Evolutionary conservation across 2,329 filamentous ascomycete genomes (phyloP).

Genomic region (Calonectria naviculata): DNA sequence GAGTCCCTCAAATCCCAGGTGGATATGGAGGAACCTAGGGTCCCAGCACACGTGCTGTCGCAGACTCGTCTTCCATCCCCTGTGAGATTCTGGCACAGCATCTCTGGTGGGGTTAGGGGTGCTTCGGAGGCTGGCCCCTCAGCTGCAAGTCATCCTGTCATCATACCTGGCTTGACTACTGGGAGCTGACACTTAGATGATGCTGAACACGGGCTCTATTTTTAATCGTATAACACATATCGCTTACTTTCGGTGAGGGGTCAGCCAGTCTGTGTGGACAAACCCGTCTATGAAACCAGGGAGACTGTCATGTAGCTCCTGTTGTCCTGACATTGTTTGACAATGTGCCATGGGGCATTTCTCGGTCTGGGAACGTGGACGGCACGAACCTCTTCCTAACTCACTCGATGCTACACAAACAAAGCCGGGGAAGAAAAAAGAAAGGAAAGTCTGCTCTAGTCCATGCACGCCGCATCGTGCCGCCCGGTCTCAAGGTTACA

Average conservation of each 20-base stretch:
- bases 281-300: background rate
- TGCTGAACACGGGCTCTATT: background rate
- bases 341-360: background rate
- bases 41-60: background rate
- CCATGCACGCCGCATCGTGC: background rate
- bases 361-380: background rate
- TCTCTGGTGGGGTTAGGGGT: background rate
- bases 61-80: background rate
- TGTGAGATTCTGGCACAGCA: constrained; percentile 2
- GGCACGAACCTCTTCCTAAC: background rate
- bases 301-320: background rate
- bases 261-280: background rate
- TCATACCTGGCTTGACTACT: background rate
- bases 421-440: background rate
- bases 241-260: background rate
- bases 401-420: background rate
- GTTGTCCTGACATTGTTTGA: background rate
- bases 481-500: background rate
- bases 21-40: background rate
- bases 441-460: background rate
- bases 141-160: constrained; percentile 3
- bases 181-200: background rate
- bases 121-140: background rate
- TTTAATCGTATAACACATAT: background rate
- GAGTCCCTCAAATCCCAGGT: background rate